A percentile compares a stretch with the other conserved stretches of the same genome.
phyloP scores from a whole-genome alignment of 2,329 filamentous ascomycete genomes.

The Fusarium oxysporum region DNA sequence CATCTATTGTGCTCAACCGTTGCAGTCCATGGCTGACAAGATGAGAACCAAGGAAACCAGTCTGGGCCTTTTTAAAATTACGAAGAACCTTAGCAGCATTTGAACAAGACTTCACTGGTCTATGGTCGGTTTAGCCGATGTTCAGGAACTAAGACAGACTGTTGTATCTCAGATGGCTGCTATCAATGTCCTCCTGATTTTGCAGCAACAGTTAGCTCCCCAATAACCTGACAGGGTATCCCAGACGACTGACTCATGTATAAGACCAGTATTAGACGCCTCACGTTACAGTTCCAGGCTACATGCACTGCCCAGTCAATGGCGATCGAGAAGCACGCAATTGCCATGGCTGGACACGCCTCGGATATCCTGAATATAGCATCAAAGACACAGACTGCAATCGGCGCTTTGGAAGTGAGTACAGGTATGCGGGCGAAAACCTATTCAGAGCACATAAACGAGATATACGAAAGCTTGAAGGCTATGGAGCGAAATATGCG shows the following conservation, averaged over 20 bases:
- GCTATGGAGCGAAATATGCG: too few species aligned
- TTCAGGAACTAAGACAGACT: neutral
- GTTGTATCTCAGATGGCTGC: neutral
- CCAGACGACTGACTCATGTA: neutral
- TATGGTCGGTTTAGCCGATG: neutral
- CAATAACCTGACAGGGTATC: fast-evolving
- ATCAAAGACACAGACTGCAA: neutral
- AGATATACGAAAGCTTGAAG: too few species aligned
- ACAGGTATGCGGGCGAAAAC: fast-evolving
- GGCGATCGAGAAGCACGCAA: neutral
- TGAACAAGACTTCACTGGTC: neutral
- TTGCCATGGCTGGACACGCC: neutral
- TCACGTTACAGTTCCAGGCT: neutral
- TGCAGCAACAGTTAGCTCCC: neutral
- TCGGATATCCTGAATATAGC: neutral
- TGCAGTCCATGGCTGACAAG: neutral
- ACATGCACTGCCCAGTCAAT: neutral
- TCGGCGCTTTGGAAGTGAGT: neutral
- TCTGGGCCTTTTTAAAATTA: neutral
- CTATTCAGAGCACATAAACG: neutral
- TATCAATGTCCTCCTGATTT: neutral
- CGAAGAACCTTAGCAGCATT: fast-evolving
- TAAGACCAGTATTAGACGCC: neutral
- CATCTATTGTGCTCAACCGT: neutral
- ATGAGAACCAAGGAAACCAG: neutral